Evolutionary conservation across 176 grass and related monocot species (phyloP).

Genomic region (Dactylis glomerata): DNA sequence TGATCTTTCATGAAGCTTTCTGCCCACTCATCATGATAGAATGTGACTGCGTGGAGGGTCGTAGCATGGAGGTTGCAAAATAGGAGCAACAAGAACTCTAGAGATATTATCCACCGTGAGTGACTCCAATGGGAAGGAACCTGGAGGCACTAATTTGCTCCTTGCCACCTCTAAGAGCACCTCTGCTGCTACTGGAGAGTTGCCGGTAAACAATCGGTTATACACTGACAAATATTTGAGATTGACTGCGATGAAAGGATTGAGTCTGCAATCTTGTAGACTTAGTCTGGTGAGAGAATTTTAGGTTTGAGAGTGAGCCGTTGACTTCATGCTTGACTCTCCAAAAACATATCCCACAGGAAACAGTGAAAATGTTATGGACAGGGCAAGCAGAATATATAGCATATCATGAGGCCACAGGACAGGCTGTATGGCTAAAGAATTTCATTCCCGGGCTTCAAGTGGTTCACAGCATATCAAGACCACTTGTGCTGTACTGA

Average conservation of each 20-base stretch:
- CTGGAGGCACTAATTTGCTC: neutral
- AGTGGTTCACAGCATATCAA: too few species aligned
- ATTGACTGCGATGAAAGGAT: neutral
- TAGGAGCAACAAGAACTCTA: neutral
- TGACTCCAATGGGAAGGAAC: neutral
- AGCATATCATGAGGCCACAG: too few species aligned
- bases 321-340: neutral
- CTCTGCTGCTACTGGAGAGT: neutral
- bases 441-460: too few species aligned
- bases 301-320: neutral
- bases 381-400: too few species aligned
- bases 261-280: rapidly evolving
- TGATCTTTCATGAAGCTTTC: neutral
- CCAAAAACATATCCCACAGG: too few species aligned
- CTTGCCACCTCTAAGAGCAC: neutral
- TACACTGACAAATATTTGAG: rapidly evolving
- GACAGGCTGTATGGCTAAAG: too few species aligned
- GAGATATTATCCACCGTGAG: neutral
- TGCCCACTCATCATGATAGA: neutral
- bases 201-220: neutral
- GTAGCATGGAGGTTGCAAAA: neutral
- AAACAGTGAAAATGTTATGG: too few species aligned
- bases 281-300: neutral
- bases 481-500: too few species aligned
- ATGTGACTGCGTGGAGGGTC: neutral